Percentiles rank a stretch among this genome's conserved stretches.
These are phyloP conservation scores for Poteriospumella lacustris DNA, from an alignment of 108 stramenopile species.

Conservation along the genomic window DNA sequence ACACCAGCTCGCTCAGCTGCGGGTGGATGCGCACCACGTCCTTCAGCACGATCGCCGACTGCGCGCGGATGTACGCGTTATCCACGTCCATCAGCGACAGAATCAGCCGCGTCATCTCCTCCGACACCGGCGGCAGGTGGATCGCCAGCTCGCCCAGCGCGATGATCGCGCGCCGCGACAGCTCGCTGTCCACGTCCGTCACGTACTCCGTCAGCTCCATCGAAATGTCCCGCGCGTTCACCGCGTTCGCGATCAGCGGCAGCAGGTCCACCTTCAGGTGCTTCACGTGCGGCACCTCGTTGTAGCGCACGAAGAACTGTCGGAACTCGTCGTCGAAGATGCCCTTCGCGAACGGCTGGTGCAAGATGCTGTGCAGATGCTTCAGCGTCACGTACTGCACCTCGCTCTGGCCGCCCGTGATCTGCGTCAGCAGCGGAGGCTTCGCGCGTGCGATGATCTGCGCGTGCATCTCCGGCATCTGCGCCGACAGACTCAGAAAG, in stretches of 20 bases:
- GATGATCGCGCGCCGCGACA: slow-evolving; percentile 75
- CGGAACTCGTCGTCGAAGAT: slow-evolving; percentile 94
- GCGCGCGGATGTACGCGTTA: slow-evolving; percentile 68
- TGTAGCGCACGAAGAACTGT: slow-evolving; percentile 88
- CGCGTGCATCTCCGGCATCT: slow-evolving; percentile 70
- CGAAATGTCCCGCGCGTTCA: slow-evolving; percentile 83
- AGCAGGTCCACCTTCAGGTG: slow-evolving; percentile 84
- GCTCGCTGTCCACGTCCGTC: slow-evolving; percentile 65
- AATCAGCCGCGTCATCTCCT: slow-evolving; percentile 72
- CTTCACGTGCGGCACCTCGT: slow-evolving; percentile 89
- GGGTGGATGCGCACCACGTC: slow-evolving; percentile 75
- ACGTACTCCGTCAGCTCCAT: slow-evolving; percentile 89
- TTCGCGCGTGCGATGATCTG: slow-evolving; percentile 85
- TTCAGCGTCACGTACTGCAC: slow-evolving; percentile 75
- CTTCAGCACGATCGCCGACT: slow-evolving; percentile 73
- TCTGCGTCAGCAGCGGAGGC: slow-evolving; percentile 87
- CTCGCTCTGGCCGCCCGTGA: slow-evolving; percentile 72
- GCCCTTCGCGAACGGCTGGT: slow-evolving; percentile 69
- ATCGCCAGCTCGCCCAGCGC: slow-evolving; percentile 81
- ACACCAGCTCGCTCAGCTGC: slow-evolving; percentile 59
- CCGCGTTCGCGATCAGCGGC: slow-evolving; percentile 75
- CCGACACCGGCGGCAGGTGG: slow-evolving; percentile 67
- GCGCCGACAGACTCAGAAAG: slow-evolving; percentile 65
- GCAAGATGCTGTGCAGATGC: slow-evolving; percentile 82
- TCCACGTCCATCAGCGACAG: slow-evolving; percentile 79